Percentiles rank a stretch among this genome's conserved stretches.
Evolutionary conservation across 495 filamentous ascomycete species (phyloP).

Genomic region (Neurospora africana): DNA sequence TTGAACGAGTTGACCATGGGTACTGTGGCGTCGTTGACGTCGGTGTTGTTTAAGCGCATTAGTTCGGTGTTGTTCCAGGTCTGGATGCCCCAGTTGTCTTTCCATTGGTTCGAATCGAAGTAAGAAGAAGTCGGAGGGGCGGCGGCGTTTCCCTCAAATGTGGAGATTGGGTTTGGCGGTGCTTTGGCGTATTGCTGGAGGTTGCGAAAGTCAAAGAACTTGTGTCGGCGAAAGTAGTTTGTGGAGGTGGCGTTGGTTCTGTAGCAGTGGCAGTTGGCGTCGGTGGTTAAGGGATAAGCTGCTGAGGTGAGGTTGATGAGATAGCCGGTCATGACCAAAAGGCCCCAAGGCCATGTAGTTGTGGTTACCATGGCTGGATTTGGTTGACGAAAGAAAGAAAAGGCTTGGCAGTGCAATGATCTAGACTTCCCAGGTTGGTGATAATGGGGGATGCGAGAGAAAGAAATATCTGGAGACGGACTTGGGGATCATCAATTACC

Average conservation of each 20-base stretch:
- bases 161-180: conserved; percentile 9
- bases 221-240: conserved; percentile 53
- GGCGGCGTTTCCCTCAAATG: conserved; percentile 17
- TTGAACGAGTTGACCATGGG: conserved; percentile 52
- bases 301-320: conserved; percentile 5
- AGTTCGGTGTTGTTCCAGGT: conserved; percentile 41
- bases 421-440: background rate
- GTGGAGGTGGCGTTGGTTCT: conserved; percentile 32
- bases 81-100: conserved; percentile 48
- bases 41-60: conserved; percentile 14
- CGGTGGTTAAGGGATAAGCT: conserved; percentile 30
- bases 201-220: conserved; percentile 58
- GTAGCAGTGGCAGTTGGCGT: conserved; percentile 38
- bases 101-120: conserved; percentile 30
- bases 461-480: background rate
- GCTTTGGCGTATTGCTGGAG: conserved; percentile 24
- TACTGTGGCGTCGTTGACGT: conserved; percentile 29
- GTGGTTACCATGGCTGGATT: background rate
- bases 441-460: background rate
- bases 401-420: background rate
- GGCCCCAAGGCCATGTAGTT: background rate
- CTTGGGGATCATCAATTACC: background rate
- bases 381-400: background rate
- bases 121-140: conserved; percentile 27
- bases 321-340: background rate